Conservation (phyloP, 331 rosid species). For the Ulmus americana region DNA sequence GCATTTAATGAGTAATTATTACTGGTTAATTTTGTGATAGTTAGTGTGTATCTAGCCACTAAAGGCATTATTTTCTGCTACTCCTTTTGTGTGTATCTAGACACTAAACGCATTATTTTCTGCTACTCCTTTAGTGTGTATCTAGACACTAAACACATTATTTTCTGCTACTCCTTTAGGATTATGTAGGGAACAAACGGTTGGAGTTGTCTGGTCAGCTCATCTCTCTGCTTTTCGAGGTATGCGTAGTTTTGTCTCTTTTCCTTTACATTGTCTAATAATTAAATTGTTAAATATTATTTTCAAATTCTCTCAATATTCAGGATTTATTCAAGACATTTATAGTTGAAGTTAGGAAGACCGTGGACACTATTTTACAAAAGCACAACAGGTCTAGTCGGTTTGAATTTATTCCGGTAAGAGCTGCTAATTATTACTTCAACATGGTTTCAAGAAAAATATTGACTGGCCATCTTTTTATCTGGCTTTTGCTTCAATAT, state of each 20-base stretch:
- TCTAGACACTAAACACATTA: constrained; percentile 15
- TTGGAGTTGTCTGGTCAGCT: constrained; percentile 90
- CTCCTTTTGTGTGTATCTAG: constrained; percentile 14
- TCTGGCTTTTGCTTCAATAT: not conserved
- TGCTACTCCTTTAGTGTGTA: constrained; percentile 11
- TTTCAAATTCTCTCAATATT: constrained; percentile 9
- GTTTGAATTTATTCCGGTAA: constrained; percentile 57
- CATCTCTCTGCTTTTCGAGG: constrained; percentile 87
- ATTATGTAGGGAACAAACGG: constrained; percentile 93
- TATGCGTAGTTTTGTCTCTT: constrained; percentile 24
- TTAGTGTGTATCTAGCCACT: constrained; percentile 12
- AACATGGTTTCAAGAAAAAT: not conserved
- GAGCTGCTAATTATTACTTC: constrained; percentile 18
- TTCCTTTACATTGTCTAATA: not conserved
- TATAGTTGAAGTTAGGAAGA: constrained; percentile 38
- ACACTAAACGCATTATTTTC: constrained; percentile 20
- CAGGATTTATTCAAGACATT: constrained; percentile 88
- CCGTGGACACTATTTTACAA: constrained; percentile 37
- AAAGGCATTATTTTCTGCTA: constrained; percentile 20
- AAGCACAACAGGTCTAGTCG: constrained; percentile 53
- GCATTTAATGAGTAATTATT: not conserved
- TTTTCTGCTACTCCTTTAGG: constrained; percentile 41
- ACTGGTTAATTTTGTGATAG: not conserved
- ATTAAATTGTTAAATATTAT: not conserved
- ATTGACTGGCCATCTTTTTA: not conserved